Percentiles rank a stretch among this genome's conserved stretches.
phyloP scores from a whole-genome alignment of 257 asterid genomes.

The Misopates orontium region DNA sequence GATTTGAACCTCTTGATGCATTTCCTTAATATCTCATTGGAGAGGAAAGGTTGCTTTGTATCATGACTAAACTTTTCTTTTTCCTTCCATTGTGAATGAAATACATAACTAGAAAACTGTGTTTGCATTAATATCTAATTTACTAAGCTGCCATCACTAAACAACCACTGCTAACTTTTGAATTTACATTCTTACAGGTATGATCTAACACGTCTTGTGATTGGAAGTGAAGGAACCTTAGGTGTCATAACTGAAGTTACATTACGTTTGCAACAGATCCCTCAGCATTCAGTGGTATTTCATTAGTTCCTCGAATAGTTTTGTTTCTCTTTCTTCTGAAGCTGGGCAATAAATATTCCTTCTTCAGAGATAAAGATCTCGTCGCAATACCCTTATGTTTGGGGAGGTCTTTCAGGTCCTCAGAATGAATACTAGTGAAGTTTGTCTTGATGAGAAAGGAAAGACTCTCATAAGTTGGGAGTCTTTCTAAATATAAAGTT shows the following conservation, averaged over 20 bases:
- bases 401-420: background rate
- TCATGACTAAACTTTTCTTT: background rate
- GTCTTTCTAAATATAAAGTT: background rate
- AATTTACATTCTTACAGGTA: slow-evolving; percentile 53
- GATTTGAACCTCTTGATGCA: background rate
- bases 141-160: background rate
- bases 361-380: background rate
- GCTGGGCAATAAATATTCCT: slow-evolving; percentile 10
- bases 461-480: background rate
- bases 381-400: background rate
- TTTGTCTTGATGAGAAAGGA: slow-evolving; percentile 1
- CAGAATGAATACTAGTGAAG: background rate
- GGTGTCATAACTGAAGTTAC: slow-evolving; percentile 96
- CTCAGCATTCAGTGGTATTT: slow-evolving; percentile 82
- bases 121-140: background rate
- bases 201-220: slow-evolving; percentile 86
- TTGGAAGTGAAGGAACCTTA: slow-evolving; percentile 98
- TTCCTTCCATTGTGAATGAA: slow-evolving; percentile 6
- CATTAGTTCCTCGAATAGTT: slow-evolving; percentile 14
- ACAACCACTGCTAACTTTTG: slow-evolving; percentile 21
- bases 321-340: slow-evolving; percentile 24
- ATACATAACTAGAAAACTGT: background rate
- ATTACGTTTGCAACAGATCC: slow-evolving; percentile 90
- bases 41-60: background rate
- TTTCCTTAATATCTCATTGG: slow-evolving; percentile 2